A percentile compares a stretch with the other conserved stretches of the same genome.
phyloP scores from a whole-genome alignment of 306 rosid species.

The Fragaria nilgerrensis region DNA sequence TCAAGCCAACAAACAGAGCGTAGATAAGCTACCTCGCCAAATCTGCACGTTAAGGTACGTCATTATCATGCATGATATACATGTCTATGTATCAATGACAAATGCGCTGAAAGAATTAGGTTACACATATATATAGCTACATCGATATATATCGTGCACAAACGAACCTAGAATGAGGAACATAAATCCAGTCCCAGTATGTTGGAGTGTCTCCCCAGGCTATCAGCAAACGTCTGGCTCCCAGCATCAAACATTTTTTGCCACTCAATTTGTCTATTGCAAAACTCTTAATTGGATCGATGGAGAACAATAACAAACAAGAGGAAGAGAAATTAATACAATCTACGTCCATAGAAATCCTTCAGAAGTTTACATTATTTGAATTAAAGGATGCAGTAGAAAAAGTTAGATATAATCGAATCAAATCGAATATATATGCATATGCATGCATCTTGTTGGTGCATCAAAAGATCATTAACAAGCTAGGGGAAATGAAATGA shows the following conservation, averaged over 20 bases:
- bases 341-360: background rate
- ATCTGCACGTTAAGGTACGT: background rate
- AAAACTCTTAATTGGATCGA: background rate
- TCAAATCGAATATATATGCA: too few relatives aligned
- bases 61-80: too few relatives aligned
- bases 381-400: too few relatives aligned
- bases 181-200: background rate
- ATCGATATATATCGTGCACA: too few relatives aligned
- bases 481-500: background rate
- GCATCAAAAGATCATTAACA: background rate
- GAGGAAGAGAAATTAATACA: background rate
- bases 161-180: background rate
- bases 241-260: conserved; percentile 3
- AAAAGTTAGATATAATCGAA: background rate
- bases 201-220: background rate
- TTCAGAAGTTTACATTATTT: background rate
- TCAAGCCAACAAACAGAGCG: background rate
- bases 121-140: too few relatives aligned
- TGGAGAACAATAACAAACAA: background rate
- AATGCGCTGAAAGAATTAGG: too few relatives aligned
- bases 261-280: background rate
- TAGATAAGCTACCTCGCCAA: background rate
- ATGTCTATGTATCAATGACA: background rate
- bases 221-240: background rate
- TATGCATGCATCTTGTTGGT: too few relatives aligned